Conservation (phyloP, 2,329 filamentous ascomycete genomes). For the Pseudocercospora ulei region DNA sequence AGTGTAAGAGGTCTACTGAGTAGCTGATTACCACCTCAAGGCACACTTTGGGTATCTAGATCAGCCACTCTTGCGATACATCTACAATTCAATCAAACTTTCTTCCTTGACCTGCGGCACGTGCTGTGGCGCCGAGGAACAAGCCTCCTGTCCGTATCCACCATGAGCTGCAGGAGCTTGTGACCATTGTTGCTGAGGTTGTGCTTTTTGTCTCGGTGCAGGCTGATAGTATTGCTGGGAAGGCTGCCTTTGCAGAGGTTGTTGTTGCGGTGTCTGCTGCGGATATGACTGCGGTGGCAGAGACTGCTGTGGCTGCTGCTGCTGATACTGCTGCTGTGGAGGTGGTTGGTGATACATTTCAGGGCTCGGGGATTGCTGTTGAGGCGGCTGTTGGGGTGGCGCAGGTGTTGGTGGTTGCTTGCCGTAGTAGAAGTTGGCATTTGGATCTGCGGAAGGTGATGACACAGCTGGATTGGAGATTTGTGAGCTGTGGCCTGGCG, state of each 20-base stretch:
- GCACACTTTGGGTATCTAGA: constrained; percentile 5
- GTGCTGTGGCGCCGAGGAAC: constrained; percentile 32
- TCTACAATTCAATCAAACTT: constrained; percentile 29
- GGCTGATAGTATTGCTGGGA: constrained; percentile 23
- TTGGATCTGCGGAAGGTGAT: constrained; percentile 42
- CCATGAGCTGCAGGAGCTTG: constrained; percentile 29
- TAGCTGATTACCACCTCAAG: not conserved
- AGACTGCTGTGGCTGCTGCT: constrained; percentile 17
- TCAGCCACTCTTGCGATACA: not conserved
- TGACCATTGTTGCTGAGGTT: constrained; percentile 30
- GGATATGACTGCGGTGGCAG: constrained; percentile 16
- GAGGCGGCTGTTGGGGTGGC: constrained; percentile 13
- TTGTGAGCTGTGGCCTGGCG: constrained; percentile 31
- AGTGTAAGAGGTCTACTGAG: no score
- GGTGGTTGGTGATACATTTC: constrained; percentile 33
- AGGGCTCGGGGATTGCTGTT: constrained; percentile 23
- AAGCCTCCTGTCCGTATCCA: constrained; percentile 33
- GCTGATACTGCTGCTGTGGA: constrained; percentile 24
- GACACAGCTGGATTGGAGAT: constrained; percentile 25
- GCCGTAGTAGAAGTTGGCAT: constrained; percentile 51
- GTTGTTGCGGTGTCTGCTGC: constrained; percentile 15
- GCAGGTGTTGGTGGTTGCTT: constrained; percentile 22
- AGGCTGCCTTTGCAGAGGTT: constrained; percentile 19
- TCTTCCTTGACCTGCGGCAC: constrained; percentile 32
- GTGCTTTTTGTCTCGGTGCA: constrained; percentile 13